Conservation (phyloP, 495 filamentous ascomycete genomes). For the Penicillium mononematosum region DNA sequence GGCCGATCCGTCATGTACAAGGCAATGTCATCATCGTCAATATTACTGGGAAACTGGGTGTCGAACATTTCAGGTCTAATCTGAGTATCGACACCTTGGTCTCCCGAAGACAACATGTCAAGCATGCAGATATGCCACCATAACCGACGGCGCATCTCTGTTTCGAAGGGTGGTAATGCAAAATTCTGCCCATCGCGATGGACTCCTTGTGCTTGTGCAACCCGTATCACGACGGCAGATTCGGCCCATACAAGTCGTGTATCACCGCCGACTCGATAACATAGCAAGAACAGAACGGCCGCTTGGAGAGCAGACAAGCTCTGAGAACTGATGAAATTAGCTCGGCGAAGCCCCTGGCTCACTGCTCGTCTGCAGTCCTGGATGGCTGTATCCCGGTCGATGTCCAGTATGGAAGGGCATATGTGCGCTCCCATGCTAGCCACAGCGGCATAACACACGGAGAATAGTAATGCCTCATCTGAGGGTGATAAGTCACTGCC, state of each 20-base stretch:
- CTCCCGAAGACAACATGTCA: conserved; percentile 69
- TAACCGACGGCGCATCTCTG: conserved; percentile 71
- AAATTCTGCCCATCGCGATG: conserved; percentile 68
- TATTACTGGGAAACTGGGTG: conserved; percentile 61
- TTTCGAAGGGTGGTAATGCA: conserved; percentile 60
- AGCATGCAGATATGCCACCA: conserved; percentile 78
- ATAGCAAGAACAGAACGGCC: conserved; percentile 63
- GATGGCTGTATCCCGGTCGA: conserved; percentile 36
- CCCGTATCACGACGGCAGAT: conserved; percentile 62
- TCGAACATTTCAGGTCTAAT: conserved; percentile 64
- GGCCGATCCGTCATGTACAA: conserved; percentile 56
- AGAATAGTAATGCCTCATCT: conserved; percentile 63
- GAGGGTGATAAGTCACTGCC: conserved; percentile 45
- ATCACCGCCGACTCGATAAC: conserved; percentile 55
- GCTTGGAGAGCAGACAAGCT: conserved; percentile 67
- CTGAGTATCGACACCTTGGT: conserved; percentile 70
- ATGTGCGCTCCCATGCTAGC: conserved; percentile 53
- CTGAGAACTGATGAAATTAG: conserved; percentile 63
- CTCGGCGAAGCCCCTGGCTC: conserved; percentile 65
- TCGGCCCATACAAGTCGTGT: conserved; percentile 57
- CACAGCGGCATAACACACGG: conserved; percentile 69
- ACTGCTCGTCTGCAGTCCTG: conserved; percentile 62
- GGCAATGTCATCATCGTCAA: conserved; percentile 66
- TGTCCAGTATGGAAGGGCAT: conserved; percentile 18
- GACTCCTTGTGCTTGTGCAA: conserved; percentile 69